Evolutionary conservation across 495 filamentous ascomycete species (phyloP).

Genomic region (Viridothelium virens): DNA sequence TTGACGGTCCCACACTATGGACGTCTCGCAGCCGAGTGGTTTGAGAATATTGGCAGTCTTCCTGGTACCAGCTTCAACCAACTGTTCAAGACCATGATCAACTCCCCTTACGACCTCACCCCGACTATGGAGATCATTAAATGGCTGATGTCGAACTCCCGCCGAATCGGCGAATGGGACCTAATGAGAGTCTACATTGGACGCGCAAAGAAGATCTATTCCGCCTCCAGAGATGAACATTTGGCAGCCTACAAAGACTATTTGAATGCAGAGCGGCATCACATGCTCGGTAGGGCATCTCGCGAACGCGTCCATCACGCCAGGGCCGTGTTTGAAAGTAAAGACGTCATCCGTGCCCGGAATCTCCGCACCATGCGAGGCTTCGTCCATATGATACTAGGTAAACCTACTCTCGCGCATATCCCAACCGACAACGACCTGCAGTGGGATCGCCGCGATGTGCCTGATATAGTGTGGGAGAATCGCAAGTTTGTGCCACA

Average conservation of each 20-base stretch:
- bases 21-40: constrained; percentile 15
- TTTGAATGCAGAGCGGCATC: too few relatives aligned
- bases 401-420: constrained; percentile 1
- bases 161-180: not conserved
- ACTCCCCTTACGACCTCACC: constrained; percentile 48
- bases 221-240: too few relatives aligned
- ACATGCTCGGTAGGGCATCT: too few relatives aligned
- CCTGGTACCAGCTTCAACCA: constrained; percentile 36
- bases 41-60: constrained; percentile 33
- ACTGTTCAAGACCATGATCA: constrained; percentile 50
- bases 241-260: too few relatives aligned
- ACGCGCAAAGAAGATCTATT: not conserved
- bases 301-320: constrained; percentile 5
- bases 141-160: constrained; percentile 36
- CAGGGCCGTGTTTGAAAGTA: constrained; percentile 11
- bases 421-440: not conserved
- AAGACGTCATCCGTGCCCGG: constrained; percentile 12
- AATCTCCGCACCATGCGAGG: constrained; percentile 16
- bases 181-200: constrained; percentile 2
- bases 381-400: constrained; percentile 24
- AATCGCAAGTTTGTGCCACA: constrained; percentile 6
- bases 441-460: constrained; percentile 5
- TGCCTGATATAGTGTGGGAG: constrained; percentile 17
- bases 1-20: constrained; percentile 35
- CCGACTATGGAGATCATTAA: constrained; percentile 50